Base-by-base conservation (phyloP, 768 basidiomycete species). In the Lactarius akahatsu region DNA sequence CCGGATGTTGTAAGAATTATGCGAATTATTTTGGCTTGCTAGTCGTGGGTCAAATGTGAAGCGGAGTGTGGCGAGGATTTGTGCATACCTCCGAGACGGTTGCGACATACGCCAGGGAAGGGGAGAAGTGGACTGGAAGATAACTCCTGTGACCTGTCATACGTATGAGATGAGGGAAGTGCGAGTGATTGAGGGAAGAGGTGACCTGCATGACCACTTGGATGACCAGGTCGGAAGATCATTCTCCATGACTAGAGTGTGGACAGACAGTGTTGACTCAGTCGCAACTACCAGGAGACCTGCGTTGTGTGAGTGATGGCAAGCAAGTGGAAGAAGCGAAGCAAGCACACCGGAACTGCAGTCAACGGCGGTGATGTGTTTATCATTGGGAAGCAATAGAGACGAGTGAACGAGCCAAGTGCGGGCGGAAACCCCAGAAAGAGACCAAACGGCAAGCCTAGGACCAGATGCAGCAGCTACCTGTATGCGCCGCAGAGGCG, bases 321-420 rank as follows among this genome's bases (percentile, higher is more conserved):
- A 71, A 80, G 78, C 69, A 65, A 45, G n/a, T 59, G 26, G 30
- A 41, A 43, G 32, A 0, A 4, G 30, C 20, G 38, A 50, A 55
- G 28, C 64, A 36, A 52, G 66, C 71, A 59, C 78, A 92, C 92
- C 92, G 69, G 89, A 88, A 78, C 83, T 86, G 73, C 86, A 90
- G 74, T 90, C 89, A 60, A 94, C 73, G 10, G 88, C 77, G 5
- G 86, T 87, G 28, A 93, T 80, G 6, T 73, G 63, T 59, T 83
- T 80, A 28, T 76, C 79, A 55, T 84, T 81, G 1, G 86, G 83
- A 54, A 92, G 81, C n/a, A 83, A 72, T 5, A 94, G 81, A 23
- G 91, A 89, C 3, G 93, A 94, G 74, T 95, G 93, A 9, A 94
- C 83, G 40, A 87, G 83, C 91, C 91, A 94, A 8, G 80, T 80